Conservation (phyloP, 2,329 filamentous ascomycete species). For the Basipetospora chlamydospora region DNA sequence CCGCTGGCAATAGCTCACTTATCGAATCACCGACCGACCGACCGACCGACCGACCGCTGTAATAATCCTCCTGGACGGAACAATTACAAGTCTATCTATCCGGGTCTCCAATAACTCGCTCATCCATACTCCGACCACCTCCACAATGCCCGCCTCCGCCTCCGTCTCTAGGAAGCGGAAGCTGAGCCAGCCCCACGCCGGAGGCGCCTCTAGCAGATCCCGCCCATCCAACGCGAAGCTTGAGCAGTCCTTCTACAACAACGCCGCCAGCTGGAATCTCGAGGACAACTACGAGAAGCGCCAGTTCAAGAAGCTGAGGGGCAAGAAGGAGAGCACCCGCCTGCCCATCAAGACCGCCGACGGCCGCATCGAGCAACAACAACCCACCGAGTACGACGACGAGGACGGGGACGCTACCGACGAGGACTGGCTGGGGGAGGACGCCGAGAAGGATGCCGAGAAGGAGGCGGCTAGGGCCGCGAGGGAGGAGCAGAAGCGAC, state of each 20-base stretch:
- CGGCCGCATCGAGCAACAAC: slow-evolving; percentile 49
- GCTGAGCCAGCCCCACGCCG: background rate
- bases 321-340: slow-evolving; percentile 55
- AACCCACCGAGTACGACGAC: slow-evolving; percentile 44
- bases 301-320: slow-evolving; percentile 61
- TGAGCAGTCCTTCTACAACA: slow-evolving; percentile 56
- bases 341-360: slow-evolving; percentile 79
- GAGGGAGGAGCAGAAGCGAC: slow-evolving; percentile 6
- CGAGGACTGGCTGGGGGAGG: slow-evolving; percentile 38
- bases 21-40: too few relatives aligned
- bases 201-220: background rate
- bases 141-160: slow-evolving; percentile 2
- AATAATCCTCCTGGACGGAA: too few relatives aligned
- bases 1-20: too few relatives aligned
- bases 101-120: too few relatives aligned
- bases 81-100: too few relatives aligned
- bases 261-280: slow-evolving; percentile 72
- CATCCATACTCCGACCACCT: too few relatives aligned
- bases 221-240: slow-evolving; percentile 11
- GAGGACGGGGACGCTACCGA: slow-evolving; percentile 45
- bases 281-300: slow-evolving; percentile 82
- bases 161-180: slow-evolving; percentile 5
- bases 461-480: slow-evolving; percentile 23
- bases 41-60: too few relatives aligned
- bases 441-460: slow-evolving; percentile 30